Evolutionary conservation across 306 rosid species (phyloP).

Genomic region (Dalbergia cochinchinensis): DNA sequence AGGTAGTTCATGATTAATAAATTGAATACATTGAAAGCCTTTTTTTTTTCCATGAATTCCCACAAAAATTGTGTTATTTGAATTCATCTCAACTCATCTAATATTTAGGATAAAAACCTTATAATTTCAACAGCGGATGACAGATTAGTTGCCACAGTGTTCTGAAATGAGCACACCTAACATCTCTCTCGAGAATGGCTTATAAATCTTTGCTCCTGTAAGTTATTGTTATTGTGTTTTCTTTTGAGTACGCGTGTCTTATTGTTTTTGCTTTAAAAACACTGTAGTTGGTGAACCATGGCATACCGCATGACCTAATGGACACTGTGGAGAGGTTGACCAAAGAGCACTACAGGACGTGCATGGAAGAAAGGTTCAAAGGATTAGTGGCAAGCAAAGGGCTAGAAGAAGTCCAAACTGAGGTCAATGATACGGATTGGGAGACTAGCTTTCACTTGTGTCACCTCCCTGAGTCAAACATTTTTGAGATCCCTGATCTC

Average conservation of each 20-base stretch:
- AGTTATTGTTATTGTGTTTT: too few species aligned
- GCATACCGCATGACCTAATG: slow-evolving; percentile 69
- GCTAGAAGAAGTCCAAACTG: slow-evolving; percentile 62
- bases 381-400: slow-evolving; percentile 69
- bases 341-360: slow-evolving; percentile 76
- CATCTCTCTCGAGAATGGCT: too few species aligned
- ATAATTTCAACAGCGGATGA: too few species aligned
- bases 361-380: slow-evolving; percentile 79
- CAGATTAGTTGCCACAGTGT: too few species aligned
- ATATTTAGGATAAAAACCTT: too few species aligned
- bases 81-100: too few species aligned
- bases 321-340: slow-evolving; percentile 82
- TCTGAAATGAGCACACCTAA: too few species aligned
- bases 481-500: slow-evolving; percentile 76
- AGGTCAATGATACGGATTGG: slow-evolving; percentile 88
- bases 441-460: slow-evolving; percentile 80
- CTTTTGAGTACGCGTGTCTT: neutral
- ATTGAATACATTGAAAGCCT: too few species aligned
- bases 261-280: slow-evolving; percentile 21
- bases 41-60: neutral
- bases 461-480: slow-evolving; percentile 81
- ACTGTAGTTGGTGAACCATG: slow-evolving; percentile 71
- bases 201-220: too few species aligned
- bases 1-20: slow-evolving; percentile 54
- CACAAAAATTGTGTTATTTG: too few species aligned